Percentiles rank a stretch among this genome's conserved stretches.
Conservation (phyloP, 2,329 filamentous ascomycete genomes). For the Colletotrichum brevisporum region DNA sequence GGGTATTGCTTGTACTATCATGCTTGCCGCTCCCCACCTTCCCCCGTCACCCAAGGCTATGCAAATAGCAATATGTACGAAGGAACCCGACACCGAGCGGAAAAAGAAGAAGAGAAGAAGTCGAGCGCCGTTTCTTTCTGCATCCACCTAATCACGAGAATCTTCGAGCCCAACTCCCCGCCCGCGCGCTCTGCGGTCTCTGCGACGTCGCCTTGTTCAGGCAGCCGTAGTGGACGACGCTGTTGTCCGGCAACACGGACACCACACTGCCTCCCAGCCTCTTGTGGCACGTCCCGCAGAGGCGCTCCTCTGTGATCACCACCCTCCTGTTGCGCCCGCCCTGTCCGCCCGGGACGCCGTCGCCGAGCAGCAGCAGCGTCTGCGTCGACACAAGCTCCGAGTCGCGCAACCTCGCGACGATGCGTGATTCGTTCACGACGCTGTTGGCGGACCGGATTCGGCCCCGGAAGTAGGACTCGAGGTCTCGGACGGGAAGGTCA, state of each 20-base stretch:
- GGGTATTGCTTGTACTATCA: conserved; percentile 47
- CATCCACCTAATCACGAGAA: conserved; percentile 46
- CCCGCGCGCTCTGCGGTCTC: conserved; percentile 51
- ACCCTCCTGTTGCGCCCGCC: conserved; percentile 75
- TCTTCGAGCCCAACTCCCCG: conserved; percentile 54
- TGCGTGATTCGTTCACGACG: conserved; percentile 82
- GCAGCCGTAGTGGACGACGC: conserved; percentile 87
- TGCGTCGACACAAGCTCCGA: conserved; percentile 85
- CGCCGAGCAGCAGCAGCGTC: conserved; percentile 80
- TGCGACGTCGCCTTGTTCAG: conserved; percentile 64
- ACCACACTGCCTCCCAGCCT: conserved; percentile 92
- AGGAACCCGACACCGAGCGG: conserved; percentile 30
- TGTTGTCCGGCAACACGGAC: conserved; percentile 87
- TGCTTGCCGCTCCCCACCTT: conserved; percentile 40
- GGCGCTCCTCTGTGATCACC: conserved; percentile 86
- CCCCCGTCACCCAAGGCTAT: conserved; percentile 40
- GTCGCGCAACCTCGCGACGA: conserved; percentile 82
- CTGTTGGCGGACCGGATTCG: conserved; percentile 90
- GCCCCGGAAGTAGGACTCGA: conserved; percentile 92
- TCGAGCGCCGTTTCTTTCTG: conserved; percentile 26
- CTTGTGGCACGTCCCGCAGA: conserved; percentile 95
- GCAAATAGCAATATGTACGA: conserved; percentile 43
- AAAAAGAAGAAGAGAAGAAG: conserved; percentile 14
- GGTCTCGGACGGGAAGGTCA: conserved; percentile 80
- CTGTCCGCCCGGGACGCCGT: conserved; percentile 67